Evolutionary conservation across 2,329 filamentous ascomycete genomes (phyloP).

Genomic region (Lojkania enalia): DNA sequence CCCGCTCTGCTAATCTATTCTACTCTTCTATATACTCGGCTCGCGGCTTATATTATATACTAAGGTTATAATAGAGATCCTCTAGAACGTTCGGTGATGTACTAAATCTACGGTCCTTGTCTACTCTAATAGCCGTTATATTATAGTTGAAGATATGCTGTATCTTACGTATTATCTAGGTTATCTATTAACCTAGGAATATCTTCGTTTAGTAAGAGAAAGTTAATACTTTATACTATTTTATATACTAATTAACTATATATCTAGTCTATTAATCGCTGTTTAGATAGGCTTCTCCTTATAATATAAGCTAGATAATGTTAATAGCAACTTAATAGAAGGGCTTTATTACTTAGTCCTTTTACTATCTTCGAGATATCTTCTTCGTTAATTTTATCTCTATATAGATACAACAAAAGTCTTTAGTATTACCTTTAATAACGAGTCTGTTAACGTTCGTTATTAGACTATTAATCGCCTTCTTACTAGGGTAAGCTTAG

Average conservation of each 20-base stretch:
- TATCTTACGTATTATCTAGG: not conserved
- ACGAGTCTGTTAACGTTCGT: not conserved
- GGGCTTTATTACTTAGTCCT: not conserved
- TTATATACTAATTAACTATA: conserved; percentile 1
- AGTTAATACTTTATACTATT: conserved; percentile 3
- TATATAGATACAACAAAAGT: not conserved
- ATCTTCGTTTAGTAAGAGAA: not conserved
- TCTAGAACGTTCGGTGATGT: conserved; percentile 1
- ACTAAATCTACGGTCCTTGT: conserved; percentile 3
- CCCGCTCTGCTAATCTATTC: conserved; percentile 8
- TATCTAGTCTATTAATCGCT: not conserved
- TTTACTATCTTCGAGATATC: conserved; percentile 2
- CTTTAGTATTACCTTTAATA: not conserved
- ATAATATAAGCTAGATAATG: not conserved
- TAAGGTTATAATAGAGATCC: conserved; percentile 1
- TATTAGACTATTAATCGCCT: not conserved
- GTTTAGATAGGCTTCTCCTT: conserved; percentile 1
- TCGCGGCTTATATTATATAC: conserved; percentile 1
- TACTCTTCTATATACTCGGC: conserved; percentile 7
- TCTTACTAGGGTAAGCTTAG: not conserved
- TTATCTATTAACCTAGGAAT: not conserved
- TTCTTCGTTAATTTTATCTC: conserved; percentile 1
- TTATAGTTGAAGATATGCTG: not conserved
- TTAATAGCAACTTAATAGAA: conserved; percentile 2
- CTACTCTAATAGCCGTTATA: not conserved